Evolutionary conservation across 2,329 filamentous ascomycete genomes (phyloP), one percentile per base, ranked within the genome.

Genomic region (Paecilomyces dactylethromorphus): DNA sequence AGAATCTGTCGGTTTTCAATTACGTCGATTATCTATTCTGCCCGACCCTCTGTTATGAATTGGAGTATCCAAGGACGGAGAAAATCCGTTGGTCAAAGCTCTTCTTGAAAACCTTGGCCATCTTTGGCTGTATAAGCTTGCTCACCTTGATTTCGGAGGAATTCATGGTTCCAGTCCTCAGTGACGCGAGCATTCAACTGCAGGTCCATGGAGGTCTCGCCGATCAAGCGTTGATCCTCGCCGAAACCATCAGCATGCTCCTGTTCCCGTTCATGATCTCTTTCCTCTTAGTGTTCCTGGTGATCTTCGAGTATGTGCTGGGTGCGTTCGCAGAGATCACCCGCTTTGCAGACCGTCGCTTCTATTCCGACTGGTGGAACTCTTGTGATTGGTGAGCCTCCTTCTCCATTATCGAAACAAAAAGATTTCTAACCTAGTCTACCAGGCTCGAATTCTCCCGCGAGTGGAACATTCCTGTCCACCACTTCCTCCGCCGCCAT

Each of bases 181-280:
- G 84, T 63, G 89, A 93, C 62, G 90, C 91, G 15, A 81, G 82
- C n/a, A 63, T 74, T 53, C 78, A 79, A 31, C 74, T 88, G 2
- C 77, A 82, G 53, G 64, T 71, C 21, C 74, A 79, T 8, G 69
- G 69, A 21, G 79, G 81, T 49, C 70, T 79, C 29, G 76, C 82
- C 1, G 94, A 97, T 62, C 85, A 84, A 58, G 81, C 86, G 2
- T 84, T 99, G 60, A 87, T 97, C 64, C 82, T 99, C 24, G 86
- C 90, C 29, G 94, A 97, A 79, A 92, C 90, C 13, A 92, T 96
- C 70, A 93, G 89, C 59, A 87, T 90, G 81, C 85, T 99, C 18
- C 83, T 99, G 22, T 97, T 97, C 76, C 94, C 94, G 2, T 99
- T 97, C 75, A 97, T 97, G 91, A 83, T 97, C 61, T 96, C 88